Percentiles rank a stretch among this genome's conserved stretches.
phyloP scores from a whole-genome alignment of 169 alveolate species.

The Plasmodium malariae region DNA sequence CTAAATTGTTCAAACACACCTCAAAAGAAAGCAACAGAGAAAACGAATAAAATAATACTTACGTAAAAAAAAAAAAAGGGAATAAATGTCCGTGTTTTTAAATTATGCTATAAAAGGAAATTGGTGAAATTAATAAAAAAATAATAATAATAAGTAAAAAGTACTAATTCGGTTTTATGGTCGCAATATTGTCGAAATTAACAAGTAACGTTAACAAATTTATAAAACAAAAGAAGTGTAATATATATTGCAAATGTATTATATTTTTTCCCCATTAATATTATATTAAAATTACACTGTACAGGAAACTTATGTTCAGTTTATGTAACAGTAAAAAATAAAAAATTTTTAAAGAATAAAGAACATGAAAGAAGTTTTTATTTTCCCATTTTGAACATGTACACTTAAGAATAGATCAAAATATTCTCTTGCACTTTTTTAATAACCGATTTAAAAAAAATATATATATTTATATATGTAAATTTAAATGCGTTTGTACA shows the following conservation, averaged over 20 bases:
- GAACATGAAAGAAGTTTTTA: neutral
- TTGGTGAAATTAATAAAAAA: neutral
- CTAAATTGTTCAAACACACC: too few species aligned
- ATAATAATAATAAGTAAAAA: too few species aligned
- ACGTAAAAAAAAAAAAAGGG: neutral
- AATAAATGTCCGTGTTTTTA: neutral
- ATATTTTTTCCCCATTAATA: too few species aligned
- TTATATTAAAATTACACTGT: neutral
- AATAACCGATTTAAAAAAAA: too few species aligned
- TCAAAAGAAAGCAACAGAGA: neutral
- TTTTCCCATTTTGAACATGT: neutral
- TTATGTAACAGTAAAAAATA: neutral
- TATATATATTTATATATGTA: too few species aligned
- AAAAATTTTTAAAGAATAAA: too few species aligned
- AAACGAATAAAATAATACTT: neutral
- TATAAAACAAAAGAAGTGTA: too few species aligned
- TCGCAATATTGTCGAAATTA: neutral
- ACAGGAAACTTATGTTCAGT: neutral
- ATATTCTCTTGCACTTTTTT: too few species aligned
- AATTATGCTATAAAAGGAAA: neutral
- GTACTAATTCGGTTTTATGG: slow-evolving; percentile 3
- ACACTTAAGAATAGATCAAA: neutral
- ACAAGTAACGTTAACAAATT: neutral
- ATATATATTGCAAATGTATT: neutral
- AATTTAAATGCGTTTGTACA: neutral